phyloP scores from a whole-genome alignment of 1,139 yeast genomes.

The Saccharomyces hybrid region DNA sequence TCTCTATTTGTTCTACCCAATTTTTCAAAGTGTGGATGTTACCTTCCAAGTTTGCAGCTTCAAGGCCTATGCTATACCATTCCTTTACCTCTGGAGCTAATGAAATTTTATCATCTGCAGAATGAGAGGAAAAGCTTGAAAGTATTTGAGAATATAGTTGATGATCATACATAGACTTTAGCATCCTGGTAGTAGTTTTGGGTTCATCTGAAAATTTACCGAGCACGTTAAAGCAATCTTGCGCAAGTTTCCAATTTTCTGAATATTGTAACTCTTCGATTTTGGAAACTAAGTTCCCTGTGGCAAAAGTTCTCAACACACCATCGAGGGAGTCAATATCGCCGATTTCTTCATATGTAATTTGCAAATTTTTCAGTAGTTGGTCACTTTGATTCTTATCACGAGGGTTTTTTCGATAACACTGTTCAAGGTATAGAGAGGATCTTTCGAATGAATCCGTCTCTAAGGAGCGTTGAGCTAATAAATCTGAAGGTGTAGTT shows the following conservation, averaged over 20 bases:
- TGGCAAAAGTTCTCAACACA: slow-evolving; percentile 64
- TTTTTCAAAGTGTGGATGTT: slow-evolving; percentile 43
- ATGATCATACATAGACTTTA: slow-evolving; percentile 51
- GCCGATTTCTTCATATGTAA: slow-evolving; percentile 77
- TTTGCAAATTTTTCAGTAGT: slow-evolving; percentile 52
- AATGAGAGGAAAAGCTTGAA: slow-evolving; percentile 26
- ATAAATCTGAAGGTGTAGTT: slow-evolving; percentile 54
- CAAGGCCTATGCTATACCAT: slow-evolving; percentile 63
- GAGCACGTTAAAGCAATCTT: slow-evolving; percentile 72
- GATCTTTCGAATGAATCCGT: slow-evolving; percentile 87
- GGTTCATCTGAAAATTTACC: slow-evolving; percentile 38
- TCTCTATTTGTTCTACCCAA: slow-evolving; percentile 49
- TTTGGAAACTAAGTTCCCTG: slow-evolving; percentile 62
- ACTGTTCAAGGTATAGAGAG: slow-evolving; percentile 77
- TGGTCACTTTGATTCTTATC: slow-evolving; percentile 35
- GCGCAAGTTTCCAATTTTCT: slow-evolving; percentile 82
- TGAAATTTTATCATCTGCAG: slow-evolving; percentile 7
- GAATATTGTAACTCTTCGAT: slow-evolving; percentile 75
- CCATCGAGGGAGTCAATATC: slow-evolving; percentile 92
- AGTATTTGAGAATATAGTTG: slow-evolving; percentile 49
- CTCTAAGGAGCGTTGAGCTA: slow-evolving; percentile 75
- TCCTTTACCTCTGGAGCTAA: slow-evolving; percentile 36
- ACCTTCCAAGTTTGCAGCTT: slow-evolving; percentile 66
- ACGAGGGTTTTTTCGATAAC: slow-evolving; percentile 41
- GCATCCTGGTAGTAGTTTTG: slow-evolving; percentile 32